A percentile compares a stretch with the other conserved stretches of the same genome.
Conservation (phyloP, 1,139 yeast species). For the Suhomyces ambrosiae region DNA sequence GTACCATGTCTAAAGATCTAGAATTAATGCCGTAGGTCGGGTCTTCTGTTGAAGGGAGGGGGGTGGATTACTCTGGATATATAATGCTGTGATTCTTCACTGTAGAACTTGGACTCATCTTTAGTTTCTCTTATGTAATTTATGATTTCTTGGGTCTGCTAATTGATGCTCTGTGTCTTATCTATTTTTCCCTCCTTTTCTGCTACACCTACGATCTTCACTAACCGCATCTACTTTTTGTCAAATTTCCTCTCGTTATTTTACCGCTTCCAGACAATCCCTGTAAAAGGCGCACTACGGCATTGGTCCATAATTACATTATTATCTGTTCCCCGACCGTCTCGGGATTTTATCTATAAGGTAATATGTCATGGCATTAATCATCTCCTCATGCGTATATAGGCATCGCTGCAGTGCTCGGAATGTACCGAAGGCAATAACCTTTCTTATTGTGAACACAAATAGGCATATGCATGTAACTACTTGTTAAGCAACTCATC, state of each 20-base stretch:
- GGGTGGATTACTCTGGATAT: not conserved
- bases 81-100: too few relatives aligned
- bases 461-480: not conserved
- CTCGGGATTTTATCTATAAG: not conserved
- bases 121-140: too few relatives aligned
- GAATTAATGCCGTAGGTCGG: not conserved
- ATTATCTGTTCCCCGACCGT: not conserved
- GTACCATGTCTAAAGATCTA: not conserved
- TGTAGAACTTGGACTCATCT: too few relatives aligned
- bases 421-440: not conserved
- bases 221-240: not conserved
- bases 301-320: not conserved
- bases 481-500: conserved; percentile 19
- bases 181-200: not conserved
- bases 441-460: too few relatives aligned
- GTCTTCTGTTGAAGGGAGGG: not conserved
- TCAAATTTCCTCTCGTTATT: too few relatives aligned
- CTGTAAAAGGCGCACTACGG: conserved; percentile 1
- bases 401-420: too few relatives aligned
- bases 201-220: not conserved
- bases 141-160: too few relatives aligned
- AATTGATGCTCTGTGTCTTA: too few relatives aligned
- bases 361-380: not conserved
- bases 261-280: too few relatives aligned
- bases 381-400: not conserved